These are phyloP conservation scores for Claviceps sp. DNA, from an alignment of 2,329 filamentous ascomycete species.

Conservation along the genomic window DNA sequence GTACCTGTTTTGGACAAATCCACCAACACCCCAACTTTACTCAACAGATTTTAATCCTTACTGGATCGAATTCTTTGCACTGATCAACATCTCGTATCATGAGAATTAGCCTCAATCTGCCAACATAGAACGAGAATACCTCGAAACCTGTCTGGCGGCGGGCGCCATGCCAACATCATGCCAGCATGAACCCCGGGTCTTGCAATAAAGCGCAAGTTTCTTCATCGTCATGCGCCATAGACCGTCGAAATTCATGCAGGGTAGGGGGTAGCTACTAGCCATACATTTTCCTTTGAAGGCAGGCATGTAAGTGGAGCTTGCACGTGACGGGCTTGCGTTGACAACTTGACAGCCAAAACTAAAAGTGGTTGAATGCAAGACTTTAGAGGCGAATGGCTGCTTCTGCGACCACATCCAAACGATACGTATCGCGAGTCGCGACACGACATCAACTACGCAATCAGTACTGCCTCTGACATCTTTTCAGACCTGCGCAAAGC, in stretches of 20 bases:
- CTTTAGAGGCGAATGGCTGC: not conserved
- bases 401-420: not conserved
- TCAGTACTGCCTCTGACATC: not conserved
- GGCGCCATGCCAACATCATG: too few relatives aligned
- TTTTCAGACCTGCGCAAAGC: not conserved
- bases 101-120: too few relatives aligned
- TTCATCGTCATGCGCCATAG: not conserved
- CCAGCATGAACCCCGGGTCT: too few relatives aligned
- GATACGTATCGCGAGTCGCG: not conserved
- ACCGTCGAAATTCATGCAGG: not conserved
- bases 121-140: too few relatives aligned
- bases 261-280: not conserved
- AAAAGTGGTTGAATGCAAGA: not conserved
- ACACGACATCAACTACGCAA: not conserved
- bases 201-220: too few relatives aligned
- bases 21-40: too few relatives aligned
- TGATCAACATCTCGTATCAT: too few relatives aligned
- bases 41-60: too few relatives aligned
- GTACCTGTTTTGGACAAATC: too few relatives aligned
- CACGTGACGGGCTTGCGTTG: not conserved
- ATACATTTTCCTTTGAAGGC: too few relatives aligned
- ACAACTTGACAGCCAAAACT: not conserved
- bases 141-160: too few relatives aligned
- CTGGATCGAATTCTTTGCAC: too few relatives aligned
- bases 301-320: not conserved